Conservation (phyloP, 148 eudicot species). For the Fagopyrum esculentum region DNA sequence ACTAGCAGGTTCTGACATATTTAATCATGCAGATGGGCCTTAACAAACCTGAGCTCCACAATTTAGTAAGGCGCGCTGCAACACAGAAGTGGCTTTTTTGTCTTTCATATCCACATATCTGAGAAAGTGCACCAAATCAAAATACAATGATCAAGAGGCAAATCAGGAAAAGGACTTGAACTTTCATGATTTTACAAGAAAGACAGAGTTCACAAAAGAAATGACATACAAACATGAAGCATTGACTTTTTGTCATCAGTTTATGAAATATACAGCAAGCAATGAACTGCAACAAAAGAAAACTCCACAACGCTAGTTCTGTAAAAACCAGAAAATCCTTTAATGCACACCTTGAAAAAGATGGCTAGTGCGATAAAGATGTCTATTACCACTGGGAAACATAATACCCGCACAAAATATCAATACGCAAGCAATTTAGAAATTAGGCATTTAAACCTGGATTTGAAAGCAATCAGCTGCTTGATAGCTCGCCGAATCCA, state of each 20-base stretch:
- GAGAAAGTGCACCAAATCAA: background rate
- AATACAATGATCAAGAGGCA: background rate
- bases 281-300: background rate
- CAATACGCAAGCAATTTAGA: background rate
- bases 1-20: background rate
- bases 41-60: constrained; percentile 60
- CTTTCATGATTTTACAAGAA: background rate
- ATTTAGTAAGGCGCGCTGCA: constrained; percentile 44
- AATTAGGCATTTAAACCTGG: background rate
- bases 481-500: background rate
- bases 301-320: background rate
- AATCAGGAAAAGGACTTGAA: background rate
- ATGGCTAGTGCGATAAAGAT: background rate
- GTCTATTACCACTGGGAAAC: background rate
- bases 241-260: background rate
- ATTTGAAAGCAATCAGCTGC: background rate
- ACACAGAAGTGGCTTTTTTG: constrained; percentile 36
- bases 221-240: background rate
- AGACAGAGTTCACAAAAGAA: background rate
- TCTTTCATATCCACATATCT: constrained; percentile 43
- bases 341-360: background rate
- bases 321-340: background rate
- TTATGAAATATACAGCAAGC: background rate
- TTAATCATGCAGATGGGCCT: background rate
- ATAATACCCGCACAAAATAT: too few relatives aligned